These are phyloP conservation scores for Parietaria judaica DNA, from an alignment of 306 rosid genomes.

Conservation along the genomic window DNA sequence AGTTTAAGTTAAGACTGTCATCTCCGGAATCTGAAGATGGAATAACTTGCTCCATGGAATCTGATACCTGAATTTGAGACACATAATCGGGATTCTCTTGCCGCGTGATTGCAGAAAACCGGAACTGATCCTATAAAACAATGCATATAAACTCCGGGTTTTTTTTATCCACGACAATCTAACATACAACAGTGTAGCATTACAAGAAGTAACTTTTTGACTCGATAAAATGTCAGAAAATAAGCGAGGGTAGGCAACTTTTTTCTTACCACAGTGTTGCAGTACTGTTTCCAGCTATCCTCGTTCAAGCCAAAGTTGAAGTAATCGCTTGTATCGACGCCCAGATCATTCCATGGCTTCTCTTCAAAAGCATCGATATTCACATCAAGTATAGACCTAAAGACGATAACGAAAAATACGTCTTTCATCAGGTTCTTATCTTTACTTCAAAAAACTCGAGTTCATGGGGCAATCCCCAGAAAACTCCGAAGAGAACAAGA, in stretches of 20 bases:
- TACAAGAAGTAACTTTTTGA: too few relatives aligned
- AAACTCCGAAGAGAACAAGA: too few relatives aligned
- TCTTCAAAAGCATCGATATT: slow-evolving; percentile 43
- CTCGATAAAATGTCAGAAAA: neutral
- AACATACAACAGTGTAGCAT: too few relatives aligned
- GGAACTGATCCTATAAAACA: slow-evolving; percentile 34
- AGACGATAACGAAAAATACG: neutral
- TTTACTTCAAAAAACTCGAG: neutral
- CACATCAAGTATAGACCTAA: slow-evolving; percentile 51
- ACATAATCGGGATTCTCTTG: slow-evolving; percentile 17
- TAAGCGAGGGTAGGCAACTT: neutral
- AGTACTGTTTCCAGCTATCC: slow-evolving; percentile 60
- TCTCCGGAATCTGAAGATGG: slow-evolving; percentile 4
- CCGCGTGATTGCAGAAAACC: slow-evolving; percentile 19
- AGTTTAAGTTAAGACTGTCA: slow-evolving; percentile 15
- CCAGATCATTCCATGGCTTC: slow-evolving; percentile 55
- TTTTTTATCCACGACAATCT: too few relatives aligned
- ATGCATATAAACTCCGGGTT: too few relatives aligned
- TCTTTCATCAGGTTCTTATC: neutral
- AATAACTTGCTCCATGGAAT: slow-evolving; percentile 8
- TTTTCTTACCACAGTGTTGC: slow-evolving; percentile 49
- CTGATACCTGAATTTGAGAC: slow-evolving; percentile 22
- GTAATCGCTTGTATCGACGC: slow-evolving; percentile 52
- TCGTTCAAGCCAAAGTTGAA: slow-evolving; percentile 66
- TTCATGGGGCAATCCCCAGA: neutral